phyloP scores from a whole-genome alignment of 345 rosid species.

The Eucalyptus sp. region DNA sequence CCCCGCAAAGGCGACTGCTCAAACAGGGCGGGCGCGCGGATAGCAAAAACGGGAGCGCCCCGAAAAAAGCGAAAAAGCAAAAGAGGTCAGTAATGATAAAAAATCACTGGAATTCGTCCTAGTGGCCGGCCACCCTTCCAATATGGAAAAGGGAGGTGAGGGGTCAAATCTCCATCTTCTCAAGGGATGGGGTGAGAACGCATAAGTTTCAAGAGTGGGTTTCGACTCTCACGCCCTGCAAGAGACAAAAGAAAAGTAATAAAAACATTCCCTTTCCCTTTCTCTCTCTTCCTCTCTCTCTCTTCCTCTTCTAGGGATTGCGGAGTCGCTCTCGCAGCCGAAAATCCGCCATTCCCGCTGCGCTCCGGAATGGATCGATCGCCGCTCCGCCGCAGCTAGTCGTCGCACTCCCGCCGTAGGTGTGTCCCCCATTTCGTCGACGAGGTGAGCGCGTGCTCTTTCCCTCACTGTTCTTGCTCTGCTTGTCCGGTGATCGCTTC shows the following conservation, averaged over 20 bases:
- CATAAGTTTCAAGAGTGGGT: no score
- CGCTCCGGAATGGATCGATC: conserved; percentile 24
- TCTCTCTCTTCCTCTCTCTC: conserved; percentile 4
- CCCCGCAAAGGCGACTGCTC: background rate
- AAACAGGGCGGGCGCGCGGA: background rate
- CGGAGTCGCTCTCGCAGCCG: conserved; percentile 14
- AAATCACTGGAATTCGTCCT: no score
- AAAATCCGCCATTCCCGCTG: background rate
- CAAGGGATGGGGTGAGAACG: no score
- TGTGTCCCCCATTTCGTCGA: background rate
- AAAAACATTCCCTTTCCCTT: conserved; percentile 9
- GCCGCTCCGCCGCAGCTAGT: background rate
- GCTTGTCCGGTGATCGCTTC: background rate
- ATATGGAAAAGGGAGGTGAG: no score
- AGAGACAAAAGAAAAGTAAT: background rate
- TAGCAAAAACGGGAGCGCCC: conserved; percentile 30
- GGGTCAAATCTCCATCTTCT: no score
- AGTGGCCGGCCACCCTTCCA: no score
- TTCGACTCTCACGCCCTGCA: no score
- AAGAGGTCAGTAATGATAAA: background rate
- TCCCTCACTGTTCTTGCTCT: background rate
- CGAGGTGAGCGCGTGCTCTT: background rate
- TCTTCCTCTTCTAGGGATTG: conserved; percentile 24
- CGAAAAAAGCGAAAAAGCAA: background rate
- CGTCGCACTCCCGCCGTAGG: background rate